Conservation (phyloP, 2,329 filamentous ascomycete species). For the Fusarium zealandicum region DNA sequence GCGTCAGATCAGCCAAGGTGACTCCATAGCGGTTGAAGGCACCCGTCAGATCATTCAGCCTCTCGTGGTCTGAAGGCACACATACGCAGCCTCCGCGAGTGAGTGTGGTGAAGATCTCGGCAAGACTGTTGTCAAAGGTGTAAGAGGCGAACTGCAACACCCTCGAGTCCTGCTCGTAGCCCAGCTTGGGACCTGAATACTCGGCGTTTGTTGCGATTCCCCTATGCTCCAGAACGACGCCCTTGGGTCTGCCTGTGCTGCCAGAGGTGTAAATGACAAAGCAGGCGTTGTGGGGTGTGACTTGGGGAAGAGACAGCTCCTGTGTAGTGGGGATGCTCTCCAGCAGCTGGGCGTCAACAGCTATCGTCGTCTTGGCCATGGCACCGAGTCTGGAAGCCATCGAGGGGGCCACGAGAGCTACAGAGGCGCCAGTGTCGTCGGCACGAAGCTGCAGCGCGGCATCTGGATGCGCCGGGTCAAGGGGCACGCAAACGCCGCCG, state of each 20-base stretch:
- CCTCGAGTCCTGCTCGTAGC: slow-evolving; percentile 14
- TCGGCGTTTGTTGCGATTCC: slow-evolving; percentile 19
- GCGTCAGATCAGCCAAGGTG: slow-evolving; percentile 27
- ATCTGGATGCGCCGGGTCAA: slow-evolving; percentile 33
- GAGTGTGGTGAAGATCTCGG: slow-evolving; percentile 25
- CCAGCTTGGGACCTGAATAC: slow-evolving; percentile 19
- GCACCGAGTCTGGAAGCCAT: background rate
- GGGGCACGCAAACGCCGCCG: slow-evolving; percentile 21
- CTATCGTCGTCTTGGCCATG: slow-evolving; percentile 8
- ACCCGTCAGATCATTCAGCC: slow-evolving; percentile 22
- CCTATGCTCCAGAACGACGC: slow-evolving; percentile 27
- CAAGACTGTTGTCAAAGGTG: slow-evolving; percentile 31
- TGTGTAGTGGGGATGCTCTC: background rate
- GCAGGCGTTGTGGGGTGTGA: slow-evolving; percentile 17
- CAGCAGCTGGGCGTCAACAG: slow-evolving; percentile 16
- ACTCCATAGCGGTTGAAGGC: slow-evolving; percentile 20
- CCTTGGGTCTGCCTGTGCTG: slow-evolving; percentile 24
- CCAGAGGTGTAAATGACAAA: slow-evolving; percentile 36
- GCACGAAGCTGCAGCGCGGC: slow-evolving; percentile 17
- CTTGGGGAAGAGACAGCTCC: background rate
- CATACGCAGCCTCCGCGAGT: slow-evolving; percentile 23
- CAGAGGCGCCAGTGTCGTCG: slow-evolving; percentile 18
- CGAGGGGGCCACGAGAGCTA: slow-evolving; percentile 24
- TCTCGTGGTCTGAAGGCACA: slow-evolving; percentile 30
- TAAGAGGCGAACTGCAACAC: slow-evolving; percentile 33